Evolutionary conservation across 352 stramenopile genomes (phyloP), one percentile per base, ranked within the genome.

Genomic region (Phytophthora rubi): DNA sequence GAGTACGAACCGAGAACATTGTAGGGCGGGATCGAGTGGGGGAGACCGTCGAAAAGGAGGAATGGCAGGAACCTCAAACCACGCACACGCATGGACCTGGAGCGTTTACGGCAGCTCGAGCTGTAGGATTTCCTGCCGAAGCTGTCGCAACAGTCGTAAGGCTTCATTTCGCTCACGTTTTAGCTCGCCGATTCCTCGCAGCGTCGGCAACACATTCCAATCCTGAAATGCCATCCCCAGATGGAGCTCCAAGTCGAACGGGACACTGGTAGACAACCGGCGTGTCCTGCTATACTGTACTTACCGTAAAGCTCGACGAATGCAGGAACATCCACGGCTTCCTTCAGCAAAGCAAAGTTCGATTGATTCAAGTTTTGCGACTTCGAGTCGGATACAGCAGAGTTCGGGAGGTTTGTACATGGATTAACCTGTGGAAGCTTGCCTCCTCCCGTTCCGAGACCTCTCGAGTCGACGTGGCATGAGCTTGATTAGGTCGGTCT

Each of bases 1-100:
- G 51, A 64, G 56, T 48, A 30, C 51, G 42, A 47, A 77, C 47
- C 6, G 65, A 71, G 45, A 74, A 52, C 65, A 77, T 76, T 63
- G 52, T 49, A 23, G 16, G 13, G 16, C 33, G 55, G 9, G 5
- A 55, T 37, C 16, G 65, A 53, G 23, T 70, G 61, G 18, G n/a
- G 44, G n/a, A 23, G 62, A 32, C 44, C 23, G 56, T 63, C 47
- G 44, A 70, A 75, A 75, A 75, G 21, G 62, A 53, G 51, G 65
- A 75, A 54, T 75, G 62, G 26, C 60, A 49, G 60, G 30, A 48
- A 30, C 28, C 28, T 30, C 28, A 30, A 6, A 30, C 28, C 28
- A 30, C 33, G 33, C 4, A 13, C 33, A 39, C 10, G 8, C 33
- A 39, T 13, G 8, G 33, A 39, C 8, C 10, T 13, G 8, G 33